Conservation (phyloP, 495 filamentous ascomycete genomes). For the Aspergillus nidulans region DNA sequence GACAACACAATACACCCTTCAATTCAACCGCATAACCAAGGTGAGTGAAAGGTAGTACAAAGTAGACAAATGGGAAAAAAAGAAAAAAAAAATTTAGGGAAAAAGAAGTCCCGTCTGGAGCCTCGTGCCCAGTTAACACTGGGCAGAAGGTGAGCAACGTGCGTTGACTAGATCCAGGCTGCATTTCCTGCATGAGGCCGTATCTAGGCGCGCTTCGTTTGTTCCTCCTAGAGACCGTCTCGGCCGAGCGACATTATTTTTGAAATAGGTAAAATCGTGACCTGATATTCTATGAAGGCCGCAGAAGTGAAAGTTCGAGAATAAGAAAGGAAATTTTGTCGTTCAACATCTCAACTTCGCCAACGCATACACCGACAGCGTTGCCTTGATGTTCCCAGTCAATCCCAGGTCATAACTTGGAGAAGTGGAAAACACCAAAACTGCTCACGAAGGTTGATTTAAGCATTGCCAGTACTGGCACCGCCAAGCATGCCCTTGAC, state of each 20-base stretch:
- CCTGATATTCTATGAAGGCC: conserved; percentile 8
- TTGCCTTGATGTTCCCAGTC: not conserved
- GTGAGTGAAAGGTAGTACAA: conserved; percentile 16
- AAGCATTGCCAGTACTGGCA: conserved; percentile 34
- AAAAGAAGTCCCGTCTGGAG: conserved; percentile 20
- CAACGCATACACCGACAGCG: not conserved
- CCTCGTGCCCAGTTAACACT: conserved; percentile 27
- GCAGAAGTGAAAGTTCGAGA: conserved; percentile 5
- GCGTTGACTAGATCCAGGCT: conserved; percentile 19
- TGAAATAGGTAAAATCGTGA: conserved; percentile 6
- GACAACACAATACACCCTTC: conserved; percentile 23
- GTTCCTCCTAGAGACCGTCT: conserved; percentile 5
- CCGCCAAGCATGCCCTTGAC: conserved; percentile 44
- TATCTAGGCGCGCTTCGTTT: conserved; percentile 14
- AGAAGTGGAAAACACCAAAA: not conserved
- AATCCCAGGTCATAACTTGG: not conserved
- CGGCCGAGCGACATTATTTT: conserved; percentile 16
- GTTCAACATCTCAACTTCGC: conserved; percentile 7
- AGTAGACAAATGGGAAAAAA: conserved; percentile 22
- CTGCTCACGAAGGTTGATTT: conserved; percentile 10
- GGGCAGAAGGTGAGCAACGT: conserved; percentile 9
- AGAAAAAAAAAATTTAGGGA: conserved; percentile 23
- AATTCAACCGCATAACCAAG: conserved; percentile 15
- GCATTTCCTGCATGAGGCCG: conserved; percentile 38
- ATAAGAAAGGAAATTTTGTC: conserved; percentile 8